phyloP scores from a whole-genome alignment of 805 yeast genomes.

The Citeromyces matritensis region DNA sequence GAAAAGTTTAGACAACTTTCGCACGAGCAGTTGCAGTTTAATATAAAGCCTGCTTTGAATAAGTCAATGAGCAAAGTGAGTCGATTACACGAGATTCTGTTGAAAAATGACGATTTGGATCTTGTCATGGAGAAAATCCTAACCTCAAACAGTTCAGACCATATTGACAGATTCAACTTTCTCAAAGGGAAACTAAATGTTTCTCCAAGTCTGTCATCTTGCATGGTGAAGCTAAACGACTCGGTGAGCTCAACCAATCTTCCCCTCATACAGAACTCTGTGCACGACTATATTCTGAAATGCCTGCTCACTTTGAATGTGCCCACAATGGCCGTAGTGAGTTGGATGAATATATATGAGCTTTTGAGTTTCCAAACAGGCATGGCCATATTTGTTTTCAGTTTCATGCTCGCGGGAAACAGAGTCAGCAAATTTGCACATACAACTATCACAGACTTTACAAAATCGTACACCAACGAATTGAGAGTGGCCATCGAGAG shows the following conservation, averaged over 20 bases:
- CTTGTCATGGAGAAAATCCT: constrained; percentile 12
- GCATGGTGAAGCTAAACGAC: too few relatives aligned
- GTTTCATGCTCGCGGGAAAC: constrained; percentile 23
- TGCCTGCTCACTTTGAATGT: constrained; percentile 1
- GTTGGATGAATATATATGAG: constrained; percentile 1
- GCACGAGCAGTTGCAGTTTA: constrained; percentile 17
- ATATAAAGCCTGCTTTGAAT: constrained; percentile 13
- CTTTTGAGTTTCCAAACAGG: constrained; percentile 5
- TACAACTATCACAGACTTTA: constrained; percentile 2
- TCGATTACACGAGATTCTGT: constrained; percentile 13
- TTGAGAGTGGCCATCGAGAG: constrained; percentile 2
- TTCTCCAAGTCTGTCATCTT: too few relatives aligned
- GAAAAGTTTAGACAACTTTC: constrained; percentile 17
- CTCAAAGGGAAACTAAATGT: too few relatives aligned
- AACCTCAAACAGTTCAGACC: too few relatives aligned
- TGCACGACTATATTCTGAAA: constrained; percentile 1
- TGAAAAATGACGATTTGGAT: constrained; percentile 16
- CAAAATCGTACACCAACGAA: constrained; percentile 4
- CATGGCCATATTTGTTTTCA: constrained; percentile 27
- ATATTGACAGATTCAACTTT: too few relatives aligned
- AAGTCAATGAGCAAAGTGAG: constrained; percentile 11
- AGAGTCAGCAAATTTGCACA: constrained; percentile 7
- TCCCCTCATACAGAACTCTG: background rate
- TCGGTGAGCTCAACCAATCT: too few relatives aligned
- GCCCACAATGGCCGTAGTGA: constrained; percentile 1